Evolutionary conservation across 257 asterid genomes (phyloP).

Genomic region (Buddleja alternifolia): DNA sequence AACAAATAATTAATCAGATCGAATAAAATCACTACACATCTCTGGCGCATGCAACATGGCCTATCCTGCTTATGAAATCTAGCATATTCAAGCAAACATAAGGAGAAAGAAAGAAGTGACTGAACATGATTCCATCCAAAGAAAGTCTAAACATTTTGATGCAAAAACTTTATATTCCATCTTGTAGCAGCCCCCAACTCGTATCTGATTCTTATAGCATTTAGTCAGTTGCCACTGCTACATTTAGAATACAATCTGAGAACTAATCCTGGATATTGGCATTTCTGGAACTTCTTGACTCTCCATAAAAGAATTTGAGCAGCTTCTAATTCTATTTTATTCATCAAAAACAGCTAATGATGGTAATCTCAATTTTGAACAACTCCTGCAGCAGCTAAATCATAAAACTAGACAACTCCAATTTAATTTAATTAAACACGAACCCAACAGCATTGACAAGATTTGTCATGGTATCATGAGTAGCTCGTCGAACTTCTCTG

Average conservation of each 20-base stretch:
- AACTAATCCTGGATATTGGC: conserved; percentile 8
- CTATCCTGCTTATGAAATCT: conserved; percentile 4
- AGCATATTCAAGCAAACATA: conserved; percentile 10
- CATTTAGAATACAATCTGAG: conserved; percentile 5
- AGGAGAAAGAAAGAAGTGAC: conserved; percentile 15
- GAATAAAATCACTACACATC: too few relatives aligned
- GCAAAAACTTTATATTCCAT: background rate
- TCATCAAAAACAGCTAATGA: conserved; percentile 3
- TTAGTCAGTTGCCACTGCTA: background rate
- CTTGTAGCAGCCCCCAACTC: too few relatives aligned
- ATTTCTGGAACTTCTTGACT: conserved; percentile 24
- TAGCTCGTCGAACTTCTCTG: conserved; percentile 95
- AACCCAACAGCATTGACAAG: conserved; percentile 78
- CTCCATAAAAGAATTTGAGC: conserved; percentile 10
- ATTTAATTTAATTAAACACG: conserved; percentile 34
- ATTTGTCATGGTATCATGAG: conserved; percentile 89
- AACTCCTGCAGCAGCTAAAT: conserved; percentile 15
- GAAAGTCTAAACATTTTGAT: conserved; percentile 1
- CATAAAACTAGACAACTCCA: conserved; percentile 10
- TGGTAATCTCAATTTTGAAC: conserved; percentile 15
- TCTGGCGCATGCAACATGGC: background rate
- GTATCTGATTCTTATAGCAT: too few relatives aligned
- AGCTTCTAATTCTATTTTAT: conserved; percentile 22
- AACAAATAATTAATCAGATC: too few relatives aligned
- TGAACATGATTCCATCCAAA: background rate